A percentile compares a stretch with the other conserved stretches of the same genome.
Evolutionary conservation across 2,329 filamentous ascomycete genomes (phyloP).

Genomic region (Huntiella abstrusa): DNA sequence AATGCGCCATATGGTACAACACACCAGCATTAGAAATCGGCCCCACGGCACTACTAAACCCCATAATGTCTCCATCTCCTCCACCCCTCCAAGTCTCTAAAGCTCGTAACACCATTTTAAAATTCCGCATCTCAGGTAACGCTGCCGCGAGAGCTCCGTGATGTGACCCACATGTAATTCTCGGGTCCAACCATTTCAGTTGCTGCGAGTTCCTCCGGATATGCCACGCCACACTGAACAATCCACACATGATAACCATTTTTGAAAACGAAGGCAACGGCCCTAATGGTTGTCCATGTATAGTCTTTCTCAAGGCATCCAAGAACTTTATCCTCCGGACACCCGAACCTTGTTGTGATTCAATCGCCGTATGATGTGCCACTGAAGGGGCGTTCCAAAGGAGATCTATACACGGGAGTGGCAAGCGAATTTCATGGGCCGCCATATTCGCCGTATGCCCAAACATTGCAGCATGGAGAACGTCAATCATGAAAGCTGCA

Average conservation of each 20-base stretch:
- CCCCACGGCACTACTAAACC: conserved; percentile 22
- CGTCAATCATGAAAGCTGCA: conserved; percentile 76
- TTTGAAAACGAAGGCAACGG: conserved; percentile 57
- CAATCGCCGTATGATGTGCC: conserved; percentile 56
- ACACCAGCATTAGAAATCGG: conserved; percentile 66
- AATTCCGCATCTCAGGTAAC: background rate
- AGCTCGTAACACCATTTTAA: conserved; percentile 53
- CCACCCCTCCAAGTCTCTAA: conserved; percentile 79
- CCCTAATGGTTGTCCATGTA: conserved; percentile 63
- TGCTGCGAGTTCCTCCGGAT: conserved; percentile 75
- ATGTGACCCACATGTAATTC: conserved; percentile 19
- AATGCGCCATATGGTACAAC: conserved; percentile 71
- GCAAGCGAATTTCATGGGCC: conserved; percentile 71
- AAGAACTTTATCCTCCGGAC: conserved; percentile 63
- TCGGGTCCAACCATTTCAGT: conserved; percentile 57
- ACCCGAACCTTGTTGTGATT: conserved; percentile 49
- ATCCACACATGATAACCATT: conserved; percentile 75
- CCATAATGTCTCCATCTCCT: conserved; percentile 49
- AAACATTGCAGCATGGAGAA: conserved; percentile 81
- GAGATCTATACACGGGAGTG: conserved; percentile 70
- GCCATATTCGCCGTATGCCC: conserved; percentile 82
- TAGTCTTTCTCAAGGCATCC: conserved; percentile 64
- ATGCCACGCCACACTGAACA: conserved; percentile 85
- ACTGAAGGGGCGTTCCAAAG: conserved; percentile 70
- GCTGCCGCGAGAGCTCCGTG: background rate